These are phyloP conservation scores for Saussurea involucrata DNA, from an alignment of 129 eudicot species.

Conservation along the genomic window DNA sequence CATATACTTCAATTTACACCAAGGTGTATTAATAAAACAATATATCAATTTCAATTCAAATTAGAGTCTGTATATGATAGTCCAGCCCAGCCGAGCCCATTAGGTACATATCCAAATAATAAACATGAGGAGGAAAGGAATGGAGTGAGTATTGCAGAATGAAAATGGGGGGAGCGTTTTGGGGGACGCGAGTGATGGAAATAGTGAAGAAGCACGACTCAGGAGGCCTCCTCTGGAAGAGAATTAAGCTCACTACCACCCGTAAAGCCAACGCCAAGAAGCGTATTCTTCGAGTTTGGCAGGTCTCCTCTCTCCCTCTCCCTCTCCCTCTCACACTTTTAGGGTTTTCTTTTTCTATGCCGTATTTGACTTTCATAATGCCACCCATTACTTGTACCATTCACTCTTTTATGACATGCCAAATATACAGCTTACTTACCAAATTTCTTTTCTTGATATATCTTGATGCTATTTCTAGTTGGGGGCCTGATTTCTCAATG, in stretches of 20 bases:
- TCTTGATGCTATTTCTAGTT: background rate
- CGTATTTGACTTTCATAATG: background rate
- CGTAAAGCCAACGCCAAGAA: slow-evolving; percentile 98
- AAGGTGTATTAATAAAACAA: too few species aligned
- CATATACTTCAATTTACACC: too few species aligned
- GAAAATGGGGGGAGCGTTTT: slow-evolving; percentile 62
- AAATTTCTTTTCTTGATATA: too few species aligned
- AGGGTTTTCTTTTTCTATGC: slow-evolving; percentile 15
- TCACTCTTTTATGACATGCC: background rate
- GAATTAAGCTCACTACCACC: slow-evolving; percentile 89
- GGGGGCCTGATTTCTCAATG: too few species aligned
- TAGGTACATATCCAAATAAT: background rate
- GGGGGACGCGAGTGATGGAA: slow-evolving; percentile 78
- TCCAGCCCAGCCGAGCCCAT: background rate
- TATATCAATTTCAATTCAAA: too few species aligned
- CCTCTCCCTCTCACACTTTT: background rate
- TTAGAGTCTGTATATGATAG: too few species aligned
- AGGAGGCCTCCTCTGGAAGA: slow-evolving; percentile 87
- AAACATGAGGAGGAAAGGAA: background rate
- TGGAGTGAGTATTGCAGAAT: background rate
- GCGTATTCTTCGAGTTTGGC: slow-evolving; percentile 87
- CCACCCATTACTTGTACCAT: too few species aligned
- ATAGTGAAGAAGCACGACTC: slow-evolving; percentile 95
- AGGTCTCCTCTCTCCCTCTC: slow-evolving; percentile 36
- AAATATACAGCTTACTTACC: background rate